These are phyloP conservation scores for Austroboletus niveus DNA, from an alignment of 1,284 basidiomycete genomes.

Conservation along the genomic window DNA sequence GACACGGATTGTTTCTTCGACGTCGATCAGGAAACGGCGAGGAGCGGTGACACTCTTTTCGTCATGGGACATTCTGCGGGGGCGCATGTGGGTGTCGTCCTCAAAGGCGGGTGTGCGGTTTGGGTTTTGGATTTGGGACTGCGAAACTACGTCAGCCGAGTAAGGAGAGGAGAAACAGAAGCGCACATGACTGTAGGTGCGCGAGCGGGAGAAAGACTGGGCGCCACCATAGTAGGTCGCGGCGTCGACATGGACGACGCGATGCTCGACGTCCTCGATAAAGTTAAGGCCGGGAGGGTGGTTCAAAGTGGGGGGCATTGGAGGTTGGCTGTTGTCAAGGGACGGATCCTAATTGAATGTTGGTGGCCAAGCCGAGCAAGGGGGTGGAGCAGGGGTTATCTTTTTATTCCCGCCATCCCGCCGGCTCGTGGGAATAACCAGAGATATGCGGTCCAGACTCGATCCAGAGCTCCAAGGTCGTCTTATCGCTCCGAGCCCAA, in stretches of 20 bases:
- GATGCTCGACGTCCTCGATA: slow-evolving; percentile 56
- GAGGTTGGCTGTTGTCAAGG: not conserved
- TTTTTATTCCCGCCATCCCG: slow-evolving; percentile 14
- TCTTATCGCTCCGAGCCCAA: too few species aligned
- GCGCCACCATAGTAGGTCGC: slow-evolving; percentile 80
- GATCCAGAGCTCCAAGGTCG: too few species aligned
- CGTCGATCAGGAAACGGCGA: slow-evolving; percentile 92
- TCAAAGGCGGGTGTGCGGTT: slow-evolving; percentile 68
- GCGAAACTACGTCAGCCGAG: slow-evolving; percentile 16
- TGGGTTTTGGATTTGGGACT: slow-evolving; percentile 65
- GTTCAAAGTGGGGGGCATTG: slow-evolving; percentile 50
- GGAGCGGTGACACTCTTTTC: slow-evolving; percentile 72
- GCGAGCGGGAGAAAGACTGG: slow-evolving; percentile 72
- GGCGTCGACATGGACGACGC: slow-evolving; percentile 65
- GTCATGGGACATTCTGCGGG: slow-evolving; percentile 83
- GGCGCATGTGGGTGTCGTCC: slow-evolving; percentile 68
- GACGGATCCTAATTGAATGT: not conserved
- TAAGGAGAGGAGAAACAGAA: slow-evolving; percentile 2
- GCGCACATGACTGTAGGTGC: slow-evolving; percentile 81
- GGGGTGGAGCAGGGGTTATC: slow-evolving; percentile 9
- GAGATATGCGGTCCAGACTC: not conserved
- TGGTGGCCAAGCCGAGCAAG: slow-evolving; percentile 16
- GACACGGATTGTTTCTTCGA: slow-evolving; percentile 97
- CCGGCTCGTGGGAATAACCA: slow-evolving; percentile 16
- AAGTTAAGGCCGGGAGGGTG: slow-evolving; percentile 67